Evolutionary conservation across 805 yeast genomes (phyloP).

Genomic region (Candida taoyuanica): DNA sequence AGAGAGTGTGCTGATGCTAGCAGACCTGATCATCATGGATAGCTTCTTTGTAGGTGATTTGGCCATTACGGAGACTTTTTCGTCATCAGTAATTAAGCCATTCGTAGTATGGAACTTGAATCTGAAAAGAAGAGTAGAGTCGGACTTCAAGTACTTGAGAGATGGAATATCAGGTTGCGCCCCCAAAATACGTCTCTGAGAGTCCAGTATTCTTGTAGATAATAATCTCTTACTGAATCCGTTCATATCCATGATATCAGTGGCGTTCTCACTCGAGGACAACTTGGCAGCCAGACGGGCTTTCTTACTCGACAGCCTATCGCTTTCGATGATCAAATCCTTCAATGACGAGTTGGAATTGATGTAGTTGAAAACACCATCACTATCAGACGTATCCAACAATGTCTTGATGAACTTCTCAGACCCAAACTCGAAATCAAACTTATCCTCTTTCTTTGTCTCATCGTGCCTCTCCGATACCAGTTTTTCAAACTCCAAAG

Average conservation of each 20-base stretch:
- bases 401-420: constrained; percentile 52
- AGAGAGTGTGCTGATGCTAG: constrained; percentile 26
- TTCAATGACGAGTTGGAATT: constrained; percentile 20
- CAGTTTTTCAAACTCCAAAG: constrained; percentile 33
- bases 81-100: constrained; percentile 1
- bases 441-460: constrained; percentile 4
- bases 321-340: constrained; percentile 23
- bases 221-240: constrained; percentile 7
- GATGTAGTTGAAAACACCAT: constrained; percentile 20
- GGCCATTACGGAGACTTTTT: constrained; percentile 3
- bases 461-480: constrained; percentile 29
- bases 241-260: constrained; percentile 9
- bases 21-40: constrained; percentile 24
- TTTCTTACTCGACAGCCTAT: constrained; percentile 20
- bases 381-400: constrained; percentile 25
- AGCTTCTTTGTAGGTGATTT: constrained; percentile 23
- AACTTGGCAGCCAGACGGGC: constrained; percentile 21
- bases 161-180: constrained; percentile 5
- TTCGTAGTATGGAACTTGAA: constrained; percentile 8
- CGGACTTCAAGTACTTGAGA: constrained; percentile 15
- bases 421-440: constrained; percentile 50
- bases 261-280: constrained; percentile 19
- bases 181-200: constrained; percentile 11
- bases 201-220: constrained; percentile 16
- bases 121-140: constrained; percentile 13